A percentile compares a stretch with the other conserved stretches of the same genome.
Conservation (phyloP, 306 rosid species). For the Astragalus membranaceus region DNA sequence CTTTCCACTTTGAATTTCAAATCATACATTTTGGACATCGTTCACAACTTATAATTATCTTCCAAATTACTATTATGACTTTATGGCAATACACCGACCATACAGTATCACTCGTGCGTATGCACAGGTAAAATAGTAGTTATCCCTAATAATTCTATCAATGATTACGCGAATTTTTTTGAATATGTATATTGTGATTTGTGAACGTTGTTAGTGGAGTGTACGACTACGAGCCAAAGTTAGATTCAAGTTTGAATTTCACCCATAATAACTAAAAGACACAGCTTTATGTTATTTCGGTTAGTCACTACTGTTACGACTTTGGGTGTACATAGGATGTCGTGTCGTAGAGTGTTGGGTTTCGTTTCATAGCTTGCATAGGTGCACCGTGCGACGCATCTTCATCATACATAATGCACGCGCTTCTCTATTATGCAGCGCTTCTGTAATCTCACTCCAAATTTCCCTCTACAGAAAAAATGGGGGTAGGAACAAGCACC, state of each 20-base stretch:
- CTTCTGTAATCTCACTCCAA: not conserved
- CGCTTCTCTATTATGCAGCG: not conserved
- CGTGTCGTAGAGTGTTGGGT: constrained; percentile 41
- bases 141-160: no score
- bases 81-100: no score
- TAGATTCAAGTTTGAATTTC: not conserved
- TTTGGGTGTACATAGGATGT: constrained; percentile 8
- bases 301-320: not conserved
- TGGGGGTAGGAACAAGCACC: constrained; percentile 90
- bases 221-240: not conserved
- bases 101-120: no score
- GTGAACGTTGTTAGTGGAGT: not conserved
- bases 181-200: not conserved
- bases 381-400: constrained; percentile 8
- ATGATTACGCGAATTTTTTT: no score
- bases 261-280: not conserved
- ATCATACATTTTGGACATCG: no score
- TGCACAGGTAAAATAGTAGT: no score
- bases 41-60: no score
- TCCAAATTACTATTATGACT: no score
- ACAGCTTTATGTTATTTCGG: not conserved
- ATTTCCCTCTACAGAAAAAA: constrained; percentile 23
- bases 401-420: constrained; percentile 41
- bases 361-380: constrained; percentile 13
- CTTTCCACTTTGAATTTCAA: no score